Percentiles rank a stretch among this genome's conserved stretches.
Evolutionary conservation across 768 basidiomycete species (phyloP).

Genomic region (Hortiboletus campestris): DNA sequence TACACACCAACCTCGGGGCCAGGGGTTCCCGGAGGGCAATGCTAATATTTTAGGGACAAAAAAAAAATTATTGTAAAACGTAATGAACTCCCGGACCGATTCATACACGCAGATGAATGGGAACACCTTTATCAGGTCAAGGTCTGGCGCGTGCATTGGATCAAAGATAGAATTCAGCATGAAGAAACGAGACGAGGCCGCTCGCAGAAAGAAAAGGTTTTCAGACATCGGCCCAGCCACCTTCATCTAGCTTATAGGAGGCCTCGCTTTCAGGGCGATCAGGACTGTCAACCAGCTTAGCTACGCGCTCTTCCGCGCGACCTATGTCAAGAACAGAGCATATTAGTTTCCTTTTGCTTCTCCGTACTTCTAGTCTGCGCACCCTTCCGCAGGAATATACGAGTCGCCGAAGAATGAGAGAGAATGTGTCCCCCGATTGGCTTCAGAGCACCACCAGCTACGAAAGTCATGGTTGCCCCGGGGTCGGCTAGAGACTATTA

Average conservation of each 20-base stretch:
- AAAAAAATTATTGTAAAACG: too few relatives aligned
- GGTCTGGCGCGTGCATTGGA: not conserved
- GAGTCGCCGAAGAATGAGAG: conserved; percentile 84
- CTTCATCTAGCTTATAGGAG: conserved; percentile 88
- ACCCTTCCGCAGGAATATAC: conserved; percentile 89
- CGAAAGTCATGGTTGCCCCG: conserved; percentile 93
- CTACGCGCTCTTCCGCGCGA: conserved; percentile 87
- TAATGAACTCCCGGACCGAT: not conserved
- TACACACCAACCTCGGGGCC: too few relatives aligned
- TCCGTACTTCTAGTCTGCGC: conserved; percentile 3
- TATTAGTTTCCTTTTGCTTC: not conserved
- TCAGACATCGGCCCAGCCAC: conserved; percentile 86
- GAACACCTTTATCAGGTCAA: not conserved
- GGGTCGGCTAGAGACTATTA: conserved; percentile 68
- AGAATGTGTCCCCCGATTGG: conserved; percentile 89
- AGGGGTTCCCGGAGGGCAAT: too few relatives aligned
- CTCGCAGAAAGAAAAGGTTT: not conserved
- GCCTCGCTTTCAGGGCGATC: conserved; percentile 89
- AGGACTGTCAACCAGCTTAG: conserved; percentile 86
- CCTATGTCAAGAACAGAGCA: conserved; percentile 42
- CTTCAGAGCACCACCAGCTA: conserved; percentile 89
- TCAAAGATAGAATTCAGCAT: not conserved
- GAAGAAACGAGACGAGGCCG: not conserved
- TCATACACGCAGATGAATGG: not conserved
- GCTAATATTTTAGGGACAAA: too few relatives aligned